Evolutionary conservation across 345 rosid genomes (phyloP).

Genomic region (Hypericum androsaemum): DNA sequence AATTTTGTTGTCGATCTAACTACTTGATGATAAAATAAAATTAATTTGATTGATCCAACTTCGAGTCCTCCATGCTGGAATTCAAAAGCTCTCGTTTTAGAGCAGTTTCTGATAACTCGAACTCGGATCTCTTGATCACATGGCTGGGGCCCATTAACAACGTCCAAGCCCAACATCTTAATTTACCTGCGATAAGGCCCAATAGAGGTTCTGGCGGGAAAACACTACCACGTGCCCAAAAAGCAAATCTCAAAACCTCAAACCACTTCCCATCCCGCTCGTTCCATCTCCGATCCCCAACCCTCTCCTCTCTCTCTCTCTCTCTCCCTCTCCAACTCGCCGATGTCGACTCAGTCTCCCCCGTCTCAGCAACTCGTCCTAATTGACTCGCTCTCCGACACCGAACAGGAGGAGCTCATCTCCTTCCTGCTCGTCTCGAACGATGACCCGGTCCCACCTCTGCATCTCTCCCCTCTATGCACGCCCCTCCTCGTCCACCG

Average conservation of each 20-base stretch:
- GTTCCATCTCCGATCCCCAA: not conserved
- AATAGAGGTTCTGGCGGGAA: no score
- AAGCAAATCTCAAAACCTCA: not conserved
- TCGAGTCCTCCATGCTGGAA: no score
- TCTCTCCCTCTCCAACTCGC: constrained; percentile 6
- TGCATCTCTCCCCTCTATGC: constrained; percentile 33
- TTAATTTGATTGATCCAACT: no score
- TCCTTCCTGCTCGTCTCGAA: constrained; percentile 35
- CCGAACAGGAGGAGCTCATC: constrained; percentile 49
- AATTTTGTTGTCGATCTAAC: no score
- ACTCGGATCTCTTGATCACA: no score
- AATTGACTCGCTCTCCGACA: constrained; percentile 2
- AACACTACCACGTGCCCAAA: not conserved
- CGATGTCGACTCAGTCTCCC: constrained; percentile 5
- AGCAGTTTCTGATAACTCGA: no score
- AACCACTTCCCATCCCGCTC: not conserved
- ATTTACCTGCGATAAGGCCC: no score
- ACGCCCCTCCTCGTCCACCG: constrained; percentile 27
- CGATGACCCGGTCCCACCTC: constrained; percentile 36
- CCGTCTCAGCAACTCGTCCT: not conserved
- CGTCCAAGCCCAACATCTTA: no score
- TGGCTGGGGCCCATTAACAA: no score
- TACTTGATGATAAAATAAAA: no score
- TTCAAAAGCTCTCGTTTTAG: no score
- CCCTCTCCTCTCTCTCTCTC: constrained; percentile 2